Evolutionary conservation across 768 basidiomycete genomes (phyloP).

Genomic region (Boletus insuetus): DNA sequence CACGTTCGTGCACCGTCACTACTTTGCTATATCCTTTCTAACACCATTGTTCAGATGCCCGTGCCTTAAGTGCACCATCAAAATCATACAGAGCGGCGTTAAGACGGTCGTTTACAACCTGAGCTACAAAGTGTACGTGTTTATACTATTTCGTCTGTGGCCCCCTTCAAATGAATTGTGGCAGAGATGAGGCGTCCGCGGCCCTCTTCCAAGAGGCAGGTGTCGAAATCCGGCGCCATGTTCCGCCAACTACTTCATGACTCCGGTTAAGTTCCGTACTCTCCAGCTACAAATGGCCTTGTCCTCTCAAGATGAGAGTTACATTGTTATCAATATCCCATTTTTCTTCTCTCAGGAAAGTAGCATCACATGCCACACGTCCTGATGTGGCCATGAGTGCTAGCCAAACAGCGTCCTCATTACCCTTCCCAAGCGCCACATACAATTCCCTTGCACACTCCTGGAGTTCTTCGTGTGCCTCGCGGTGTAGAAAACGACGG

Average conservation of each 20-base stretch:
- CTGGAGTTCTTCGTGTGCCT: conserved; percentile 76
- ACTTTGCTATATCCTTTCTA: neutral
- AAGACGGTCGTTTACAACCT: conserved; percentile 92
- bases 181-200: conserved; percentile 83
- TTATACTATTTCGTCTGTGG: neutral
- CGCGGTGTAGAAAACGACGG: conserved; percentile 68
- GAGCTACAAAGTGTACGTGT: conserved; percentile 87
- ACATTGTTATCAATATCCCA: conserved; percentile 61
- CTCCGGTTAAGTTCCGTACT: neutral
- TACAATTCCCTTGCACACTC: conserved; percentile 63
- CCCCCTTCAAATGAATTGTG: neutral
- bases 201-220: conserved; percentile 76
- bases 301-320: conserved; percentile 25
- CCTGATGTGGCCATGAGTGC: conserved; percentile 57
- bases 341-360: conserved; percentile 50
- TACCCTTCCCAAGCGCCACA: conserved; percentile 51
- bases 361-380: conserved; percentile 38
- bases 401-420: conserved; percentile 86
- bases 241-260: conserved; percentile 39
- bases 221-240: conserved; percentile 72
- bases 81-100: conserved; percentile 95
- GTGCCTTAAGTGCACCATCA: conserved; percentile 93
- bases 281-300: conserved; percentile 17
- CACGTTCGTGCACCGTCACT: conserved; percentile 58
- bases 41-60: conserved; percentile 67